These are phyloP conservation scores for Dactylis glomerata DNA, from an alignment of 176 grass and related monocot genomes.

Conservation along the genomic window DNA sequence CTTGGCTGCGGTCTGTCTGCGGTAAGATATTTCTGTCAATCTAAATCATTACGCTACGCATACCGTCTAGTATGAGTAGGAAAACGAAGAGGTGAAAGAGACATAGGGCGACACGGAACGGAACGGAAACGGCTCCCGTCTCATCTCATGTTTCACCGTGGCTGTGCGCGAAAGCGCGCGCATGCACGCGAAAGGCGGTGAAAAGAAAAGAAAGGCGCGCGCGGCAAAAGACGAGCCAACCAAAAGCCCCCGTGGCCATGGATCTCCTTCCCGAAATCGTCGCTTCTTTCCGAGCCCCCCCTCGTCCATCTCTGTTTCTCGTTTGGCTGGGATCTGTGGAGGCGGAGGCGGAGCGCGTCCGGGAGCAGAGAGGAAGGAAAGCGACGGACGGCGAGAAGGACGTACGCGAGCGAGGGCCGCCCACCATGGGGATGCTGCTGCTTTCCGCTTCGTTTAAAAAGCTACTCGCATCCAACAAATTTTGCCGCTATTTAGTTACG, in stretches of 20 bases:
- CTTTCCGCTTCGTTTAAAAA: neutral
- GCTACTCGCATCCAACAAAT: neutral
- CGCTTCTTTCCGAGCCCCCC: neutral
- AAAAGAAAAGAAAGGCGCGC: neutral
- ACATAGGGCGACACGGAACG: neutral
- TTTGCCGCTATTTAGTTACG: neutral
- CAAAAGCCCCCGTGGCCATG: neutral
- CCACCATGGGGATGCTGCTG: neutral
- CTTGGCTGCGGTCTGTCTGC: too few species aligned
- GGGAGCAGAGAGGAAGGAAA: neutral
- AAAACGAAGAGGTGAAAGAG: neutral
- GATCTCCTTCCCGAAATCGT: neutral
- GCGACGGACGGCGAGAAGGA: neutral
- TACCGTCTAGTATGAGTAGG: neutral
- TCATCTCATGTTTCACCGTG: neutral
- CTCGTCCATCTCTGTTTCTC: neutral
- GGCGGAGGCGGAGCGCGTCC: neutral
- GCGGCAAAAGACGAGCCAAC: neutral
- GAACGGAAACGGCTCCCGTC: too few species aligned
- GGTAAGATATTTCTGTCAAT: neutral
- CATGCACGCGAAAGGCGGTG: neutral
- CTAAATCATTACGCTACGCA: neutral
- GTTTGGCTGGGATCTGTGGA: neutral
- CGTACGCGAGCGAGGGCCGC: neutral
- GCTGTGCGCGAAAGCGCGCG: neutral